These are phyloP conservation scores for Cornus kousa DNA, from an alignment of 148 eudicot genomes.

Conservation along the genomic window DNA sequence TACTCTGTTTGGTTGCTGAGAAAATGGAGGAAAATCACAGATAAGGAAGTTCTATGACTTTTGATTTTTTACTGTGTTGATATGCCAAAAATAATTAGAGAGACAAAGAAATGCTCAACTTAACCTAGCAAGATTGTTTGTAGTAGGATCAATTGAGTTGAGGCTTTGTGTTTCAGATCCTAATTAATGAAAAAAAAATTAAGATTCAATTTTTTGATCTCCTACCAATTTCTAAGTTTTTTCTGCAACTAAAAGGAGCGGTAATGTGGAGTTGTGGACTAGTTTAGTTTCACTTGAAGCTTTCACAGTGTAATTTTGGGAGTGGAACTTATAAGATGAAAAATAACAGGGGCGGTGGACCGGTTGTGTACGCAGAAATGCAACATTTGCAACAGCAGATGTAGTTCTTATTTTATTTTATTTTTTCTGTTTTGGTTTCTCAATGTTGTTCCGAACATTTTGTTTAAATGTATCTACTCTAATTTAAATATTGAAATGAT, in stretches of 20 bases:
- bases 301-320: background rate
- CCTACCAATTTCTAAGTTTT: background rate
- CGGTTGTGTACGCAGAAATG: background rate
- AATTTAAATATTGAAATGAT: too few species aligned
- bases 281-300: background rate
- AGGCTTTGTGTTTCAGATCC: background rate
- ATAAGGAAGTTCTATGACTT: too few species aligned
- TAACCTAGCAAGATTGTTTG: background rate
- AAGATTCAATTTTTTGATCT: background rate
- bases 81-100: background rate
- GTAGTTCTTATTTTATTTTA: background rate
- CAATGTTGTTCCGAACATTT: too few species aligned
- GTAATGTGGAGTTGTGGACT: background rate
- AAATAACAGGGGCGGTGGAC: background rate
- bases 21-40: background rate
- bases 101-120: background rate
- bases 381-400: background rate
- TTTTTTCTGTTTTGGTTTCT: background rate
- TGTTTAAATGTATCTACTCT: too few species aligned
- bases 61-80: too few species aligned
- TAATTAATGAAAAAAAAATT: too few species aligned
- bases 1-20: background rate
- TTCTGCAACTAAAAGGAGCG: background rate
- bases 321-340: background rate
- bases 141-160: background rate